Conservation (phyloP, 306 rosid genomes). For the Hippophae tibetana region DNA sequence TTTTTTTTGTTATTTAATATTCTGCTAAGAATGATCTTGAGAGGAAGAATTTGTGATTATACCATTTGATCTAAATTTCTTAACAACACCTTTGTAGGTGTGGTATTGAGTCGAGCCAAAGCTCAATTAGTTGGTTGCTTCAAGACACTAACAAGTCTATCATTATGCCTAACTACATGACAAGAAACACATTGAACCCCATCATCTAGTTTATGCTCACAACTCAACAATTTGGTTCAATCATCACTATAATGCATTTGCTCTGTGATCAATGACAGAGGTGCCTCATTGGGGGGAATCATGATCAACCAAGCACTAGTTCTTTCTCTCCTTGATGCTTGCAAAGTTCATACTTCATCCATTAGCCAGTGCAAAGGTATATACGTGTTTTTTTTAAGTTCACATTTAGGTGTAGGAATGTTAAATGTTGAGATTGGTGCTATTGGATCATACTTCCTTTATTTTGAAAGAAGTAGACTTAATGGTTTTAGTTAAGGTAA, state of each 20-base stretch:
- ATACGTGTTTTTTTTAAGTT: no score
- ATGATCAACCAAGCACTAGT: conserved; percentile 54
- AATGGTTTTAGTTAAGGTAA: no score
- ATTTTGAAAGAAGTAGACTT: no score
- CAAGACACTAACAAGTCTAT: conserved; percentile 36
- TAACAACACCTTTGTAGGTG: conserved; percentile 18
- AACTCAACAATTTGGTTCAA: conserved; percentile 34
- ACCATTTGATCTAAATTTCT: no score
- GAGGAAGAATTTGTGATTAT: no score
- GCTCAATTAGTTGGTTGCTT: conserved; percentile 40
- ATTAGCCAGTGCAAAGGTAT: conserved; percentile 34
- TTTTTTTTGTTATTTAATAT: no score
- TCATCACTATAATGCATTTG: conserved; percentile 55
- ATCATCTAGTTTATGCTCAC: conserved; percentile 44
- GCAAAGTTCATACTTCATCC: conserved; percentile 48
- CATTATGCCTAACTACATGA: conserved; percentile 49
- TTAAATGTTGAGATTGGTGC: neutral
- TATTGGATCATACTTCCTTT: no score
- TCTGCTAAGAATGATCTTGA: no score
- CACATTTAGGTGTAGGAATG: neutral
- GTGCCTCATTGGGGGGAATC: conserved; percentile 31
- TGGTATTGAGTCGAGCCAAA: conserved; percentile 16
- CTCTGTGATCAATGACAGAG: conserved; percentile 37
- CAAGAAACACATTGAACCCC: conserved; percentile 35
- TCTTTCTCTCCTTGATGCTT: conserved; percentile 35